phyloP scores from a whole-genome alignment of 2,329 filamentous ascomycete genomes.

The Colletotrichum chlorophyti region DNA sequence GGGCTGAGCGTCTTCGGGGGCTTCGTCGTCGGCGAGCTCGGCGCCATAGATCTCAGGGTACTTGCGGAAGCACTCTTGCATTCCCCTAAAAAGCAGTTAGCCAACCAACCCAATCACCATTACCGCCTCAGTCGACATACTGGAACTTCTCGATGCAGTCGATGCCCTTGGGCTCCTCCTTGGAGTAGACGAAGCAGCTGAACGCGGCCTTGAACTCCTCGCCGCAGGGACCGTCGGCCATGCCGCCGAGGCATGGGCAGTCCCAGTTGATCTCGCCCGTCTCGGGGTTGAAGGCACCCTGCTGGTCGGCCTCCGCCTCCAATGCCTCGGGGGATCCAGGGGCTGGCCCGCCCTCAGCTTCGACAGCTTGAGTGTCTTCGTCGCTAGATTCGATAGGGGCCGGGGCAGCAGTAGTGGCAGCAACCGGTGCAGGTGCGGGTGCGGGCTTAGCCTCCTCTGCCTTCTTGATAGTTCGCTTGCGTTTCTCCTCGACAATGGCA shows the following conservation, averaged over 20 bases:
- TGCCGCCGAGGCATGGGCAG: constrained; percentile 94
- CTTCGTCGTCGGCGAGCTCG: constrained; percentile 80
- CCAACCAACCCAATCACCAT: no score
- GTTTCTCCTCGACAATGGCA: constrained; percentile 70
- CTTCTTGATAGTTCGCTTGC: constrained; percentile 51
- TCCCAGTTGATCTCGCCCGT: constrained; percentile 99
- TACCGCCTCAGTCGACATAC: constrained; percentile 56
- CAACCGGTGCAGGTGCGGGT: constrained; percentile 32
- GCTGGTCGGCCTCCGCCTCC: constrained; percentile 82
- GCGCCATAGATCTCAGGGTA: constrained; percentile 93
- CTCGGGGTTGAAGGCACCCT: constrained; percentile 97
- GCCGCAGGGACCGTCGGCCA: constrained; percentile 95
- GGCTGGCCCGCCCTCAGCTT: constrained; percentile 21
- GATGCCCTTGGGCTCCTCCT: constrained; percentile 95
- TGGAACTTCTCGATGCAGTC: constrained; percentile 98
- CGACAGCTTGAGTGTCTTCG: constrained; percentile 30
- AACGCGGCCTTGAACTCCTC: constrained; percentile 96
- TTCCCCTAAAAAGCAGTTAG: no score
- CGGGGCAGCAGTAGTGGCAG: constrained; percentile 26
- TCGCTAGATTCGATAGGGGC: constrained; percentile 30
- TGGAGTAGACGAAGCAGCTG: constrained; percentile 97
- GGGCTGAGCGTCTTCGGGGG: constrained; percentile 39
- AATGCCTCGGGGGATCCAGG: constrained; percentile 58
- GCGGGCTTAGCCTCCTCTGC: constrained; percentile 34
- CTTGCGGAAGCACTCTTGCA: constrained; percentile 72